Conservation (phyloP, 805 yeast species). For the Sungouiella thailandica region DNA sequence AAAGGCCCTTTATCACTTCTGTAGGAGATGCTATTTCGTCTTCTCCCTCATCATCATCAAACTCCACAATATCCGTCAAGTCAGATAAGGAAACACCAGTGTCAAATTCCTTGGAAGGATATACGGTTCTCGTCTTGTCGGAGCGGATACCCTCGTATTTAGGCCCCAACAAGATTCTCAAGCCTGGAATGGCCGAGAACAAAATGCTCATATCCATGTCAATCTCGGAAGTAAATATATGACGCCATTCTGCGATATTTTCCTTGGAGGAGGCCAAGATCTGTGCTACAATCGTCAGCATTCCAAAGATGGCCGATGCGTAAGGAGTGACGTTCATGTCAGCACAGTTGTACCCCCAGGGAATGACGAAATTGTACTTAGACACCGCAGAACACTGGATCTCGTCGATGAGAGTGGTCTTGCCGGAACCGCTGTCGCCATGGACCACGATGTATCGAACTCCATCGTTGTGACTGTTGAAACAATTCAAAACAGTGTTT, state of each 20-base stretch:
- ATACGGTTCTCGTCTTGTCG: background rate
- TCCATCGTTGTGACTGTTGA: conserved; percentile 3
- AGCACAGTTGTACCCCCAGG: conserved; percentile 27
- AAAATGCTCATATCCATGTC: conserved; percentile 39
- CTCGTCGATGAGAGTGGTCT: conserved; percentile 37
- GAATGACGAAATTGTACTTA: conserved; percentile 23
- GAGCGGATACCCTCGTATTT: conserved; percentile 21
- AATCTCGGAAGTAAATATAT: conserved; percentile 30
- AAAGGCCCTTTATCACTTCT: background rate
- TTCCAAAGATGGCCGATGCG: conserved; percentile 31
- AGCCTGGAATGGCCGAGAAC: conserved; percentile 41
- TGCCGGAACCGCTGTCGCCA: conserved; percentile 46
- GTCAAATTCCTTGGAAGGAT: background rate
- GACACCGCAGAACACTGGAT: conserved; percentile 30
- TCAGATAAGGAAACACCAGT: background rate
- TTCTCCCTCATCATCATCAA: background rate
- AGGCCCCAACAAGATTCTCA: conserved; percentile 38
- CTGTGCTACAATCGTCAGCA: conserved; percentile 36
- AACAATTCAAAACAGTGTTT: conserved; percentile 3
- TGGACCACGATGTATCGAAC: conserved; percentile 25
- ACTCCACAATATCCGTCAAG: background rate
- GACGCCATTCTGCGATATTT: conserved; percentile 36
- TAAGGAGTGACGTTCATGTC: conserved; percentile 29
- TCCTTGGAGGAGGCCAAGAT: conserved; percentile 34
- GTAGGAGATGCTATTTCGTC: conserved; percentile 5